These are phyloP conservation scores for Lupinus albus DNA, from an alignment of 306 rosid genomes.

Conservation along the genomic window DNA sequence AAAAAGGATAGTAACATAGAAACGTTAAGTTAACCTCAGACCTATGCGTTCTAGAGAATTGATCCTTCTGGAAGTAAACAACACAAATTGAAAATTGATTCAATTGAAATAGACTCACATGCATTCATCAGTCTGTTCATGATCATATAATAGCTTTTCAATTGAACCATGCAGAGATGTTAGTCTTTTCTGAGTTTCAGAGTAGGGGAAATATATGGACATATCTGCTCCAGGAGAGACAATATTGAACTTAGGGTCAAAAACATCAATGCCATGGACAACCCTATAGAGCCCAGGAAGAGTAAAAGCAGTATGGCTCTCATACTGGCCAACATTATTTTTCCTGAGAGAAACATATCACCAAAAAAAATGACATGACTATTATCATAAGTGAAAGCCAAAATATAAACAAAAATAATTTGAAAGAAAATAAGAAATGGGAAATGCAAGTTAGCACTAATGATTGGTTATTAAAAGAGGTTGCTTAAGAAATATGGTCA, in stretches of 20 bases:
- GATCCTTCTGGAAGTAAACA: not conserved
- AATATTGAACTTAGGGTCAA: slow-evolving; percentile 96
- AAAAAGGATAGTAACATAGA: slow-evolving; percentile 20
- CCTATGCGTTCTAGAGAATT: no score
- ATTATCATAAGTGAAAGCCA: not conserved
- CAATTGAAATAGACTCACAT: slow-evolving; percentile 58
- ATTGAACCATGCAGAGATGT: slow-evolving; percentile 80
- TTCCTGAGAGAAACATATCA: slow-evolving; percentile 69
- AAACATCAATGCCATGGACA: slow-evolving; percentile 93
- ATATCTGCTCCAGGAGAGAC: slow-evolving; percentile 98
- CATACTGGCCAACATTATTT: slow-evolving; percentile 90
- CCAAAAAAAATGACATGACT: slow-evolving; percentile 25
- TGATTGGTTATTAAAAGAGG: no score
- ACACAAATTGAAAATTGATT: not conserved
- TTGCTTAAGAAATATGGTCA: slow-evolving; percentile 9
- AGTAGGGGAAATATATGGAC: slow-evolving; percentile 83
- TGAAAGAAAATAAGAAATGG: not conserved
- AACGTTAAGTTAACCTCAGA: slow-evolving; percentile 11
- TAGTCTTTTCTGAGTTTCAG: slow-evolving; percentile 72
- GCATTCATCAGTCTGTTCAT: slow-evolving; percentile 66
- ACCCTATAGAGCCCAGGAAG: slow-evolving; percentile 92
- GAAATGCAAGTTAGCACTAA: no score
- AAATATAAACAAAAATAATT: not conserved
- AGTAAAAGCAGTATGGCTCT: slow-evolving; percentile 86
- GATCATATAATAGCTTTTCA: slow-evolving; percentile 66